Conservation (phyloP, 2,329 filamentous ascomycete genomes). For the Keithomyces neogunnii region DNA sequence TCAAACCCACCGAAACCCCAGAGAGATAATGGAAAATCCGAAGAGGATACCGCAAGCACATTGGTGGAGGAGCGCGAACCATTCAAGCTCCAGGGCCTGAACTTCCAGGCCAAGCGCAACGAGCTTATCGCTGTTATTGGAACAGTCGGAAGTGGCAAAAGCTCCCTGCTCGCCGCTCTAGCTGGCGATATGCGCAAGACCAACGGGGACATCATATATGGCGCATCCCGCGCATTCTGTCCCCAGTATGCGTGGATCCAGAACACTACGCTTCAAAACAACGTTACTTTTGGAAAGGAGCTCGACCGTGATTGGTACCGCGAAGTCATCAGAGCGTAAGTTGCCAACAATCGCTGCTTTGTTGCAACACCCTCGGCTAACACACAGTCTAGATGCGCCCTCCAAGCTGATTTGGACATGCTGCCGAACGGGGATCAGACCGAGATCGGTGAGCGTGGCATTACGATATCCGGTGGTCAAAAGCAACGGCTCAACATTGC, state of each 20-base stretch:
- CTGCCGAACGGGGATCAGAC: constrained; percentile 82
- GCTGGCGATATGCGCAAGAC: constrained; percentile 92
- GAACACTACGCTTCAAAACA: constrained; percentile 77
- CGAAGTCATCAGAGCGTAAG: constrained; percentile 67
- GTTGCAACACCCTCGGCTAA: constrained; percentile 4
- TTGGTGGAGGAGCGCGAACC: constrained; percentile 53
- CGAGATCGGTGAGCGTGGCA: constrained; percentile 91
- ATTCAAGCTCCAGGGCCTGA: constrained; percentile 63
- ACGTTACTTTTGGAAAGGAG: constrained; percentile 82
- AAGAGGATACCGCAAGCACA: constrained; percentile 44
- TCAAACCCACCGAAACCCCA: constrained; percentile 21
- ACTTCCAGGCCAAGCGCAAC: constrained; percentile 60
- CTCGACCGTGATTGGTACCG: constrained; percentile 73
- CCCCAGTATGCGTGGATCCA: constrained; percentile 98
- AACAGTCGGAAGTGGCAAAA: constrained; percentile 84
- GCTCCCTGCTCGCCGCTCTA: constrained; percentile 76
- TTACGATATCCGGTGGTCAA: constrained; percentile 90
- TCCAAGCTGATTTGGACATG: constrained; percentile 83
- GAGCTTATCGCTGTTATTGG: constrained; percentile 83
- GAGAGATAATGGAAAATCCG: constrained; percentile 24
- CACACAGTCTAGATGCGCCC: constrained; percentile 52
- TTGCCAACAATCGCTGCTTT: constrained; percentile 14
- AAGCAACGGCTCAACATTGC: constrained; percentile 95
- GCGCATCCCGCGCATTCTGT: constrained; percentile 79
- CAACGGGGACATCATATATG: constrained; percentile 61